phyloP scores from a whole-genome alignment of 345 rosid species.

The Boechera stricta region DNA sequence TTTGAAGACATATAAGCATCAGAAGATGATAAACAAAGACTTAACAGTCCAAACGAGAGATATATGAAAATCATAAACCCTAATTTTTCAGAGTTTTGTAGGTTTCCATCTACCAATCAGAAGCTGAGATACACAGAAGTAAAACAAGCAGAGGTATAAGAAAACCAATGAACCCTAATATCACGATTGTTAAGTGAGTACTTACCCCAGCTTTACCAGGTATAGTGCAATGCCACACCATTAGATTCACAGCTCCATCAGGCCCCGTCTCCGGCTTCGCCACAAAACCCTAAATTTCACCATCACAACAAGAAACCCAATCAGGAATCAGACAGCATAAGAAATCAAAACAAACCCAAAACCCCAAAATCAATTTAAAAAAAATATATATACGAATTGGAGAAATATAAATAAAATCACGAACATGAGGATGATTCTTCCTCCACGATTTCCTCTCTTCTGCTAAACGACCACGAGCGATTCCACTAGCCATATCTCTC shows the following conservation, averaged over 20 bases:
- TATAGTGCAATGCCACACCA: conserved; percentile 96
- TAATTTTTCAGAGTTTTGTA: neutral
- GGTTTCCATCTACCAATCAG: neutral
- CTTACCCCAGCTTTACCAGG: conserved; percentile 97
- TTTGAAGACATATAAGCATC: neutral
- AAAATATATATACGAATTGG: neutral
- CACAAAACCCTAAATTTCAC: conserved; percentile 80
- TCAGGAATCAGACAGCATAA: neutral
- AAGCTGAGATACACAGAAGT: neutral
- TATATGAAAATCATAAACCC: conserved; percentile 23
- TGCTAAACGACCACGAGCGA: conserved; percentile 92
- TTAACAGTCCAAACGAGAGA: neutral
- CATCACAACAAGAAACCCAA: conserved; percentile 8
- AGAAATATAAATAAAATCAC: conserved; percentile 35
- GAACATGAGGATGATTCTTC: conserved; percentile 93
- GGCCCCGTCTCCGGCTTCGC: conserved; percentile 86
- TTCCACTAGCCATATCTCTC: conserved; percentile 76
- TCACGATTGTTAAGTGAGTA: neutral
- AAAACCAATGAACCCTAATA: conserved; percentile 8
- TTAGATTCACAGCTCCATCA: conserved; percentile 89
- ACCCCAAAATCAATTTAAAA: neutral
- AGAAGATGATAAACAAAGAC: neutral
- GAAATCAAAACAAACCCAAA: neutral
- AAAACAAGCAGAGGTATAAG: neutral
- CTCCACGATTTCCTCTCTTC: conserved; percentile 98